phyloP scores from a whole-genome alignment of 768 basidiomycete species.

The Rhodotorula paludigena region DNA sequence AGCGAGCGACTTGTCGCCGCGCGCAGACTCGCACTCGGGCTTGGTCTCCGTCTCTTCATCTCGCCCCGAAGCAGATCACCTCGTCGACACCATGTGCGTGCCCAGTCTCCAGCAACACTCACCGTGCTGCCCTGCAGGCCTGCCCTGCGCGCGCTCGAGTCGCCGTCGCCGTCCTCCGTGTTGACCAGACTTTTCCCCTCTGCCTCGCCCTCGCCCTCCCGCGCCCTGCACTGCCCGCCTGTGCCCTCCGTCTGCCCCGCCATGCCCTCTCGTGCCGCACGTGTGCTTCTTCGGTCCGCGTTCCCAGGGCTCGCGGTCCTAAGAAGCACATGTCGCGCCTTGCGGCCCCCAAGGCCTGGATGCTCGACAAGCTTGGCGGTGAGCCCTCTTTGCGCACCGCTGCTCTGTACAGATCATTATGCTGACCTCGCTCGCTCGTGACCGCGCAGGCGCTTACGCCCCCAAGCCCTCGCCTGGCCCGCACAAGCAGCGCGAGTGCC shows the following conservation, averaged over 20 bases:
- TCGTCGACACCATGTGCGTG: constrained; percentile 19
- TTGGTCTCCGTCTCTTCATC: constrained; percentile 20
- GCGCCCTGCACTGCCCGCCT: background rate
- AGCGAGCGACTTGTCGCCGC: background rate
- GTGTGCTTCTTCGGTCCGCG: background rate
- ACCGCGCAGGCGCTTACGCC: constrained; percentile 70
- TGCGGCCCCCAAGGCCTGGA: constrained; percentile 96
- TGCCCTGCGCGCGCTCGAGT: background rate
- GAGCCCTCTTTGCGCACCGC: constrained; percentile 41
- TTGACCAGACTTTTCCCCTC: background rate
- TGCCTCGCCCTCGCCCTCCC: background rate
- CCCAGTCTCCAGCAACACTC: background rate
- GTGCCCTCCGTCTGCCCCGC: background rate
- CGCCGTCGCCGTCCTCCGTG: background rate
- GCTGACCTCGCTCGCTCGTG: background rate
- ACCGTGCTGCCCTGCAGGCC: background rate
- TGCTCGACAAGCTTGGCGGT: constrained; percentile 90
- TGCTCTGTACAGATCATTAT: background rate
- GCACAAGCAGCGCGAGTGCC: constrained; percentile 97
- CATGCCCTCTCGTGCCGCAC: background rate
- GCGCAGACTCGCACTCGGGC: background rate
- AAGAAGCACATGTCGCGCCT: constrained; percentile 70
- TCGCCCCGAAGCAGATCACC: constrained; percentile 29
- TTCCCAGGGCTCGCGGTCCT: constrained; percentile 35
- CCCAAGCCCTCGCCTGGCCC: constrained; percentile 85